Percentiles rank a stretch among this genome's conserved stretches.
Conservation (phyloP, 441 rosid species). For the Gossypium aridum region DNA sequence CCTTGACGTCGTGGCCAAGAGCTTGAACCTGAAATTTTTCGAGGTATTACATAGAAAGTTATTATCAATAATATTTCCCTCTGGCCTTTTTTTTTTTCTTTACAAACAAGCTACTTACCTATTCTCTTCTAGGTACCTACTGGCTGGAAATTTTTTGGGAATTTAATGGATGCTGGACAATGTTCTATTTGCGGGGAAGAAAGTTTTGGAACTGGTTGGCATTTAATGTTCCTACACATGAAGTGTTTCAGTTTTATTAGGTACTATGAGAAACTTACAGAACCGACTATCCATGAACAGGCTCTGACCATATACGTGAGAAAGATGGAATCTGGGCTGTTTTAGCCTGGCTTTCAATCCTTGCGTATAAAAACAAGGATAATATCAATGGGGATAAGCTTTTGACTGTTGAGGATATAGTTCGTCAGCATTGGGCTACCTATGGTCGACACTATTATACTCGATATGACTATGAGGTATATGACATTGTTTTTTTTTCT, state of each 20-base stretch:
- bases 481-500: neutral
- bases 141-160: constrained; percentile 99
- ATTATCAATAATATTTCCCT: neutral
- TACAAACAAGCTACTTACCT: constrained; percentile 12
- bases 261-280: neutral
- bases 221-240: neutral
- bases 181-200: constrained; percentile 98
- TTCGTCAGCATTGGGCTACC: constrained; percentile 79
- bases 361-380: constrained; percentile 82
- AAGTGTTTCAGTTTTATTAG: neutral
- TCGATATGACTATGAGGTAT: constrained; percentile 94
- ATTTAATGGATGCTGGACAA: constrained; percentile 94
- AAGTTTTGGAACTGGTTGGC: constrained; percentile 96
- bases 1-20: constrained; percentile 88
- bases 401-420: constrained; percentile 89
- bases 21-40: constrained; percentile 80
- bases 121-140: constrained; percentile 68
- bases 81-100: neutral
- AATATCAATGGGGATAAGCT: constrained; percentile 57
- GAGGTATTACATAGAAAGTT: constrained; percentile 46
- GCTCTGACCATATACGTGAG: constrained; percentile 96
- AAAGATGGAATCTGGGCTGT: constrained; percentile 99
- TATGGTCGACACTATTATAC: constrained; percentile 97
- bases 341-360: constrained; percentile 90
- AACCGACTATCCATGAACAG: constrained; percentile 27